Evolutionary conservation across 257 asterid genomes (phyloP), one percentile per base, ranked within the genome.

Genomic region (Marsdenia floribunda): DNA sequence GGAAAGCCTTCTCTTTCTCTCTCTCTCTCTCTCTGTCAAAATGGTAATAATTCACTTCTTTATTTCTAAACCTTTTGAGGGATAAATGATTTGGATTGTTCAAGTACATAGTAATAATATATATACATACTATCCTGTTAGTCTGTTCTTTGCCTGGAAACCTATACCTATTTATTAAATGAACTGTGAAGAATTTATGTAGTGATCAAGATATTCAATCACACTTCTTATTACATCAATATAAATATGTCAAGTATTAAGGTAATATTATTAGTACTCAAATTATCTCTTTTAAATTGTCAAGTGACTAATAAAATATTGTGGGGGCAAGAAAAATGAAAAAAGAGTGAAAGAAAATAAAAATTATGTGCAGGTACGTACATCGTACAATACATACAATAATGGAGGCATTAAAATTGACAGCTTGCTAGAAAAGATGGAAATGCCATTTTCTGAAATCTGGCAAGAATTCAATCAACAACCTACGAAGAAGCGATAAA

Each of bases 371-470:
- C 47, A 0, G 47, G 47, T 42, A 42, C 47, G 47, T 44, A 44
- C 10, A 11, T 44, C 49, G 40, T 26, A 14, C 21, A 10, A 44
- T 35, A 63, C 11, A 18, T 15, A 35, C 19, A 40, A 35, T 2
- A 40, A 12, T 49, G 18, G 42, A 57, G 42, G 49, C 64, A 38
- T 72, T 72, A 57, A 57, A 35, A 38, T 37, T 57, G 55, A 72
- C 55, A 58, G 55, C 63, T 19, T 38, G 24, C 49, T 3, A n/a
- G 13, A 57, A 38, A 55, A 37, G 38, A 55, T 54, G 33, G 42
- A 37, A 54, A 37, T 37, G 65, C 60, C 75, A 53, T 26, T 53
- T 50, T 71, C 65, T 71, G 75, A 54, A 35, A 35, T 71, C 75
- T 35, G 75, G 65, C 49, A 53, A 53, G 21, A 53, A 53, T 33